Conservation (phyloP, 2,329 filamentous ascomycete species). For the Clonostachys rhizophaga region DNA sequence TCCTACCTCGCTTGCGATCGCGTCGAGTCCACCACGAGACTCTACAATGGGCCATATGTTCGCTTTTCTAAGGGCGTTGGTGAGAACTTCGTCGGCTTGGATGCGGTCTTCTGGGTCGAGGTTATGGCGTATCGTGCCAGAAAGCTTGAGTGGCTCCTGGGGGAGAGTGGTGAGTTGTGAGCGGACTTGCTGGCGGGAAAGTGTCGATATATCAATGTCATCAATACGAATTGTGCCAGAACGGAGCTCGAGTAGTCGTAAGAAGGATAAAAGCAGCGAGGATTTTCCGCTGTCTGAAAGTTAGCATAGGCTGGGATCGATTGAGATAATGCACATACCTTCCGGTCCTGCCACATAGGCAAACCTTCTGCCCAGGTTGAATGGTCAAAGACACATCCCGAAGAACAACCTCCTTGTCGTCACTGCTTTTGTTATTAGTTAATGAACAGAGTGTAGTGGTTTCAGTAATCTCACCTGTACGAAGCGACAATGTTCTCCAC, state of each 20-base stretch:
- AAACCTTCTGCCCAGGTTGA: slow-evolving; percentile 26
- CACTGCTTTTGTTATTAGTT: slow-evolving; percentile 21
- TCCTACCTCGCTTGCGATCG: slow-evolving; percentile 31
- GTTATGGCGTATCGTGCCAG: slow-evolving; percentile 29
- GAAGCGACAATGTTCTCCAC: slow-evolving; percentile 15
- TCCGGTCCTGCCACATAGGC: slow-evolving; percentile 45
- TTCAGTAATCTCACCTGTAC: slow-evolving; percentile 12
- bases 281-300: slow-evolving; percentile 28
- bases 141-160: slow-evolving; percentile 44
- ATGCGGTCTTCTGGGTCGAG: slow-evolving; percentile 24
- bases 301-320: slow-evolving; percentile 22
- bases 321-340: slow-evolving; percentile 3
- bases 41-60: slow-evolving; percentile 12
- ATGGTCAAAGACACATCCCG: slow-evolving; percentile 14
- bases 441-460: slow-evolving; percentile 7
- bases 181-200: slow-evolving; percentile 33
- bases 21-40: slow-evolving; percentile 16
- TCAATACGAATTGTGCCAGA: slow-evolving; percentile 31
- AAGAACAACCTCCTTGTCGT: slow-evolving; percentile 23
- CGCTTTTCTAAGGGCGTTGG: slow-evolving; percentile 20
- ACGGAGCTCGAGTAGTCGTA: slow-evolving; percentile 28
- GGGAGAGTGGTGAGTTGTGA: slow-evolving; percentile 40
- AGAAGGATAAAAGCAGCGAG: slow-evolving; percentile 25
- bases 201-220: slow-evolving; percentile 21
- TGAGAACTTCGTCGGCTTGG: slow-evolving; percentile 15